A percentile compares a stretch with the other conserved stretches of the same genome.
These are phyloP conservation scores for Jacaranda copaia DNA, from an alignment of 257 asterid species.

Conservation along the genomic window DNA sequence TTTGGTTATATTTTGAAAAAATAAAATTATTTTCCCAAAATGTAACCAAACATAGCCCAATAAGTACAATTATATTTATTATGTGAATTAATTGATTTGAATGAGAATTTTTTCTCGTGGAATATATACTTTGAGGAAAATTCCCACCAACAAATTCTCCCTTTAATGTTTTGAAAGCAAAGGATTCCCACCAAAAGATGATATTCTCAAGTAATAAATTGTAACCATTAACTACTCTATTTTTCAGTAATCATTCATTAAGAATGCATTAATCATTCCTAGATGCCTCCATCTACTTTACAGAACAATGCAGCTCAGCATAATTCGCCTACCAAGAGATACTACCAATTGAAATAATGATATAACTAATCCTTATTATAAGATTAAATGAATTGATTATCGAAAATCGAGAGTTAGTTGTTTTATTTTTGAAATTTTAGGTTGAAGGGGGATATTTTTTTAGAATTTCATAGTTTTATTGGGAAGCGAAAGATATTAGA, in stretches of 20 bases:
- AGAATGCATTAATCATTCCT: slow-evolving; percentile 30
- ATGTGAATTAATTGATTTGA: background rate
- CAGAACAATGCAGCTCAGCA: slow-evolving; percentile 48
- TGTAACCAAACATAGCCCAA: no score
- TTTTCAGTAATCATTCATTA: slow-evolving; percentile 25
- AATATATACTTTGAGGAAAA: slow-evolving; percentile 11
- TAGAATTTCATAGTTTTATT: no score
- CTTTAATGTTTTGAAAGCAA: background rate
- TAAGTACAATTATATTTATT: background rate
- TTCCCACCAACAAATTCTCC: background rate
- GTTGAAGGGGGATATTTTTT: no score
- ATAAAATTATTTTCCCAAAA: no score
- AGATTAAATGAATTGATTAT: no score
- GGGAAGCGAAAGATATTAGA: no score
- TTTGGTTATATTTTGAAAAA: no score
- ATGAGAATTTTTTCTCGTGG: background rate
- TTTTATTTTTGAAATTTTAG: no score
- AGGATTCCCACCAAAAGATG: slow-evolving; percentile 28
- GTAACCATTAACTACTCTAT: background rate
- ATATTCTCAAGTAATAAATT: slow-evolving; percentile 23
- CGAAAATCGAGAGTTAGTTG: no score
- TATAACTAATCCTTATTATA: background rate
- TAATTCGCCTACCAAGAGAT: slow-evolving; percentile 1
- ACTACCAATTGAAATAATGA: background rate
- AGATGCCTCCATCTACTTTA: slow-evolving; percentile 36